Conservation (phyloP, 2,329 filamentous ascomycete species). For the Elsinoe perseae region DNA sequence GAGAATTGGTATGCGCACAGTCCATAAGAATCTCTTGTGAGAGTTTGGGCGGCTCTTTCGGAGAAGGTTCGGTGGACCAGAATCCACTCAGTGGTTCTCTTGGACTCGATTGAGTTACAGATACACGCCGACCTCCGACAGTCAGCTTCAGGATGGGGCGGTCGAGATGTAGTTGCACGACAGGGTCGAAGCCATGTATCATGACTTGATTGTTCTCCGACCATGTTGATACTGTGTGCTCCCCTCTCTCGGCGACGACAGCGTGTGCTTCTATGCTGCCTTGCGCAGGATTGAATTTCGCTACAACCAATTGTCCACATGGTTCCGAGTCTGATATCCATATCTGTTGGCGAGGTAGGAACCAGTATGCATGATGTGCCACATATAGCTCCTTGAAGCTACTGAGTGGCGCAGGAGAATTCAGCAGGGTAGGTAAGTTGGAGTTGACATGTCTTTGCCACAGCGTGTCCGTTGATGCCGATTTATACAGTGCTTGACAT, state of each 20-base stretch:
- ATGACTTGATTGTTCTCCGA: slow-evolving; percentile 55
- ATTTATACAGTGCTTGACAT: slow-evolving; percentile 52
- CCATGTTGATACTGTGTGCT: slow-evolving; percentile 55
- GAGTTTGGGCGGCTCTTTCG: slow-evolving; percentile 35
- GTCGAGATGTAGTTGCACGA: slow-evolving; percentile 63
- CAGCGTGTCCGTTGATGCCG: slow-evolving; percentile 57
- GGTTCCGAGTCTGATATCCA: slow-evolving; percentile 76
- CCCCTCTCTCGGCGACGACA: slow-evolving; percentile 57
- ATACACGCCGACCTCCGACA: slow-evolving; percentile 21
- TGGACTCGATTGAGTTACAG: slow-evolving; percentile 3
- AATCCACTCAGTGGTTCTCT: slow-evolving; percentile 4
- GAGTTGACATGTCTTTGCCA: slow-evolving; percentile 66
- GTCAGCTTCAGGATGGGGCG: slow-evolving; percentile 53
- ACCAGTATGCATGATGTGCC: slow-evolving; percentile 75
- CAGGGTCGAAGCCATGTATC: slow-evolving; percentile 65
- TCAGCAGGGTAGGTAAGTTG: slow-evolving; percentile 54
- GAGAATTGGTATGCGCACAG: slow-evolving; percentile 25
- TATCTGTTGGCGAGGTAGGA: slow-evolving; percentile 67
- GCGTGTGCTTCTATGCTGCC: slow-evolving; percentile 76
- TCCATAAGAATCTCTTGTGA: slow-evolving; percentile 48
- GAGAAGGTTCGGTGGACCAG: background rate
- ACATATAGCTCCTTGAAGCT: slow-evolving; percentile 66
- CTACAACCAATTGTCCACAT: slow-evolving; percentile 65
- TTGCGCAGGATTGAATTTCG: slow-evolving; percentile 64
- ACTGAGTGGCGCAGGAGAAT: slow-evolving; percentile 48